A percentile compares a stretch with the other conserved stretches of the same genome.
phyloP scores from a whole-genome alignment of 345 rosid genomes.

The Syzygium oleosum region DNA sequence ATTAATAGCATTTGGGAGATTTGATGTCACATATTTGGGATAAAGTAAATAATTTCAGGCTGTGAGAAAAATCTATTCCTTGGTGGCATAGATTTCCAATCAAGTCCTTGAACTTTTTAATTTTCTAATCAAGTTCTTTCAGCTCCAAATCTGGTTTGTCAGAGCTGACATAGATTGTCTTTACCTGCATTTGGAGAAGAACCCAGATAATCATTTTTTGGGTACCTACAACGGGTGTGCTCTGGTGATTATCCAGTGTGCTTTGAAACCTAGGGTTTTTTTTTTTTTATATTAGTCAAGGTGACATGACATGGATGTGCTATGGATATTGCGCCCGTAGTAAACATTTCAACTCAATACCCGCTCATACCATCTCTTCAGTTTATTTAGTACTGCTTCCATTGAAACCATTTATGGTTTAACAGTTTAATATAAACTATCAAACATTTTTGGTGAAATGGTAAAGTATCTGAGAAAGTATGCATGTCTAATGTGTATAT shows the following conservation, averaged over 20 bases:
- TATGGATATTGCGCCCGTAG: not conserved
- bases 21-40: not conserved
- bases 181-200: not conserved
- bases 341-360: not conserved
- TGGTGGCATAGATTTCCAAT: not conserved
- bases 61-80: not conserved
- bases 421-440: not conserved
- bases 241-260: not conserved
- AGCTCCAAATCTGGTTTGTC: not conserved
- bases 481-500: not conserved
- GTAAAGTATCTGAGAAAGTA: not conserved
- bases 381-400: not conserved
- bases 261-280: not conserved
- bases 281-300: not conserved
- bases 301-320: not conserved
- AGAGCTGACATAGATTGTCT: not conserved
- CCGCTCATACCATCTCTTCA: not conserved
- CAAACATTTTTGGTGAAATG: not conserved
- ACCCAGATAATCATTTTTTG: not conserved
- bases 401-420: not conserved
- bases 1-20: not conserved
- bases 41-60: not conserved
- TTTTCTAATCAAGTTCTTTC: not conserved
- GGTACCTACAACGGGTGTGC: not conserved
- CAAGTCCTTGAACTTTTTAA: not conserved